Base-by-base conservation (phyloP, 1,284 basidiomycete genomes). In the Puccinia sorghi region DNA sequence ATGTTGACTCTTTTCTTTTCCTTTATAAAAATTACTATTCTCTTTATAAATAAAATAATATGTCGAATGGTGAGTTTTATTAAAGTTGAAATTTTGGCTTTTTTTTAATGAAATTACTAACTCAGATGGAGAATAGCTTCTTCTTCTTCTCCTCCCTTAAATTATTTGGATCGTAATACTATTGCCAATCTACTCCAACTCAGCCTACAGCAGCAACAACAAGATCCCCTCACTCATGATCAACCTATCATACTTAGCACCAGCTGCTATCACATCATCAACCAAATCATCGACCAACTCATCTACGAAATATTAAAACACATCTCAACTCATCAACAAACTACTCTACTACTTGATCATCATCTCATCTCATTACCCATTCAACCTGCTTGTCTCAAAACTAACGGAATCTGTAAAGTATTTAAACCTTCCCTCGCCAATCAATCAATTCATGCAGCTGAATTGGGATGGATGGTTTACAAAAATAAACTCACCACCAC, bases 261-360 rank as follows among this genome's bases (percentile, higher is more conserved):
- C 12, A 66, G 64, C 25, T 43, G 41, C 25, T 66, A 66, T 22
- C 64, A 66, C n/a, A 46, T 43, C n/a, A 43, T 66, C 64, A 66
- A 66, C 20, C 64, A 66, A n/a, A 43, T 66, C n/a, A 66, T 66
- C 43, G 64, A 66, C 25, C 64, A 66, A 25, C 41, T 66, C n/a
- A 66, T 66, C 43, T 50, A 66, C 25, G 22, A 41, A 2, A 66
- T 66, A 41, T 32, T 66, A 15, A 22, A 0, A 2, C 48, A 41
- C 5, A 48, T 66, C 64, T 66, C 64, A n/a, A 22, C n/a, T 32
- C 11, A 66, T 27, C 54, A 56, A 56, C 54, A n/a, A n/a, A 22
- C n/a, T 25, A 15, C 8, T 15, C 20, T n/a, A 25, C 17, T 25
- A 22, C n/a, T n/a, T n/a, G n/a, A n/a, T n/a, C n/a, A n/a, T n/a